Evolutionary conservation across 176 grass and related monocot genomes (phyloP).

Genomic region (Carex kokanica): DNA sequence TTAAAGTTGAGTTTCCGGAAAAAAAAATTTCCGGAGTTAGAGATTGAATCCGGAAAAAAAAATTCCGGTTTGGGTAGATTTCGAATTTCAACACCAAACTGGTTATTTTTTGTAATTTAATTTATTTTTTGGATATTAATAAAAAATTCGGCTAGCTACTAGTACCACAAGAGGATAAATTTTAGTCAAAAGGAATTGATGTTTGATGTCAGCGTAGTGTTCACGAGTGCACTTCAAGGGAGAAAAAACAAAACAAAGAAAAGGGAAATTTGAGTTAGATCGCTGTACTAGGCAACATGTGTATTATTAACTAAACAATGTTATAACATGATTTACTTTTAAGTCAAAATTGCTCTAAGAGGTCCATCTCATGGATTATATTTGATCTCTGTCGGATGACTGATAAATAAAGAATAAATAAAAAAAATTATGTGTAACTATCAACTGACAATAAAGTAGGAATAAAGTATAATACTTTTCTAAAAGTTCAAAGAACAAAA

Average conservation of each 20-base stretch:
- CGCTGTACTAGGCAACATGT: constrained; percentile 6
- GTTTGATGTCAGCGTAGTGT: background rate
- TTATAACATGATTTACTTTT: background rate
- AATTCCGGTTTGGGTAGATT: no score
- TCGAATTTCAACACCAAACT: no score
- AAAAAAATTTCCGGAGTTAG: no score
- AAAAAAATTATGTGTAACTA: background rate
- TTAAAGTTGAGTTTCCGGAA: no score
- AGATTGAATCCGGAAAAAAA: no score
- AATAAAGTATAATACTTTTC: constrained; percentile 13
- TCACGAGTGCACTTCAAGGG: background rate
- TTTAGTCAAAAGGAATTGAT: constrained; percentile 9
- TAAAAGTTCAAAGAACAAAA: constrained; percentile 19
- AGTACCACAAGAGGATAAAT: background rate
- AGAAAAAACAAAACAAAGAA: background rate
- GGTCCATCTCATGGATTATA: background rate
- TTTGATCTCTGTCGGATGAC: background rate
- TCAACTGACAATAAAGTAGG: constrained; percentile 6
- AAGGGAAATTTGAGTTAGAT: background rate
- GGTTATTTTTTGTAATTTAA: no score
- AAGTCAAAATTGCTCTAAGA: background rate
- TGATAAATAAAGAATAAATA: background rate
- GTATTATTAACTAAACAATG: constrained; percentile 2
- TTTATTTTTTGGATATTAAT: no score
- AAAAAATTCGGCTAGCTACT: no score